These are phyloP conservation scores for Termitomyces sp. DNA, from an alignment of 768 basidiomycete species.

Conservation along the genomic window DNA sequence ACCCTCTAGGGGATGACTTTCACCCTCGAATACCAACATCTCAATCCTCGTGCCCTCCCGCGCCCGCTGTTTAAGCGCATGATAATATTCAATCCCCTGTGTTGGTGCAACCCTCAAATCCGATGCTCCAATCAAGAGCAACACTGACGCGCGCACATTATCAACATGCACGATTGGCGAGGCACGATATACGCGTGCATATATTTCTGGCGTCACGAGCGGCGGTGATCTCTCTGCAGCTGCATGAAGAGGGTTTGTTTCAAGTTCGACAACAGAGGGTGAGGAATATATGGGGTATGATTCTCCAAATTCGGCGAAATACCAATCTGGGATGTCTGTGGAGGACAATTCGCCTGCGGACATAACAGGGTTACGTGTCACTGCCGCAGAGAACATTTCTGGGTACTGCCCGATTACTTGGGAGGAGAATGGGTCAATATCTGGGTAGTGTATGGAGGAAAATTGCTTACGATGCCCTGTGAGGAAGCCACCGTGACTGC, in stretches of 20 bases:
- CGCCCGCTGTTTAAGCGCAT: constrained; percentile 53
- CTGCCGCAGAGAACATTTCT: constrained; percentile 57
- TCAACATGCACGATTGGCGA: constrained; percentile 61
- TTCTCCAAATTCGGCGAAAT: constrained; percentile 46
- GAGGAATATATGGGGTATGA: constrained; percentile 38
- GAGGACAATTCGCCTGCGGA: constrained; percentile 53
- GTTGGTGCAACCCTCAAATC: constrained; percentile 64
- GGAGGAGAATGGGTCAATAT: background rate
- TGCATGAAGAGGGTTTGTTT: background rate
- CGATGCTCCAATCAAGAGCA: constrained; percentile 57
- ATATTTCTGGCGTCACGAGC: constrained; percentile 45
- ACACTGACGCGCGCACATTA: constrained; percentile 48
- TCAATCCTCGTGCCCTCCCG: constrained; percentile 34
- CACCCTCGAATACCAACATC: constrained; percentile 60
- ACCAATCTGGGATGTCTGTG: constrained; percentile 75
- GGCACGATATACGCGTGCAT: constrained; percentile 39
- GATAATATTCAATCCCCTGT: constrained; percentile 64
- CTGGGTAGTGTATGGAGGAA: too few relatives aligned
- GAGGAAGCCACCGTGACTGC: constrained; percentile 73
- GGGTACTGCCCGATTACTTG: constrained; percentile 66
- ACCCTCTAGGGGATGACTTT: constrained; percentile 62
- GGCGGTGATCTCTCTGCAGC: constrained; percentile 19
- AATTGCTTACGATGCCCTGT: constrained; percentile 50
- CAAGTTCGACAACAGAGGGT: constrained; percentile 17
- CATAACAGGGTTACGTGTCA: constrained; percentile 70